Percentiles rank a stretch among this genome's conserved stretches.
Conservation (phyloP, 331 rosid genomes). For the Pyracantha coccinea region DNA sequence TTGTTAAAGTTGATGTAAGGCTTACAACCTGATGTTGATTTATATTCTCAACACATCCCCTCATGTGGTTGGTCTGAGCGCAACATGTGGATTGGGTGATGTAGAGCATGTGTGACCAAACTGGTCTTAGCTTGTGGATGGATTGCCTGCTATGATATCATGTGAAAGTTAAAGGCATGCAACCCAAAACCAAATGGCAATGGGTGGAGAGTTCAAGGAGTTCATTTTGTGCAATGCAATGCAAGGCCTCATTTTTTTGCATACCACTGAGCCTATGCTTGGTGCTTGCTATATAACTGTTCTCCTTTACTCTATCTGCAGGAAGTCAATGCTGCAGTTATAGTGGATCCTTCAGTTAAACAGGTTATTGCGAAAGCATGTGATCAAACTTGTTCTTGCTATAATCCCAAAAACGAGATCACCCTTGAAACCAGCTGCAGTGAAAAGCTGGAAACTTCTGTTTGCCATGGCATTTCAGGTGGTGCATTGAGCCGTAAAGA, state of each 20-base stretch:
- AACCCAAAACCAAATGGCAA: not conserved
- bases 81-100: too few relatives aligned
- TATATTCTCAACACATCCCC: too few relatives aligned
- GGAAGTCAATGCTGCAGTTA: conserved; percentile 84
- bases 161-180: not conserved
- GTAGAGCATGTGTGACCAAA: too few relatives aligned
- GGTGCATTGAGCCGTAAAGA: conserved; percentile 17
- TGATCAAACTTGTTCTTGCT: conserved; percentile 51
- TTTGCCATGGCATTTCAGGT: conserved; percentile 16
- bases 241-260: not conserved
- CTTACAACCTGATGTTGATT: too few relatives aligned
- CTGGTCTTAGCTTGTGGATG: not conserved
- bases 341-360: conserved; percentile 78
- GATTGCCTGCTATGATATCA: not conserved
- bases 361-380: conserved; percentile 57
- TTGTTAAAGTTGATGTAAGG: too few relatives aligned
- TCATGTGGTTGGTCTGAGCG: too few relatives aligned
- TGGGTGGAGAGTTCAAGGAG: not conserved
- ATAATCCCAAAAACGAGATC: conserved; percentile 22
- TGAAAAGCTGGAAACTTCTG: conserved; percentile 16
- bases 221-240: not conserved
- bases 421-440: conserved; percentile 18
- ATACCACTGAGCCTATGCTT: not conserved
- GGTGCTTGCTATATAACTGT: not conserved
- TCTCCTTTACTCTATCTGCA: conserved; percentile 16